Base-by-base conservation (phyloP, 345 rosid genomes). In the Kandelia obovata region DNA sequence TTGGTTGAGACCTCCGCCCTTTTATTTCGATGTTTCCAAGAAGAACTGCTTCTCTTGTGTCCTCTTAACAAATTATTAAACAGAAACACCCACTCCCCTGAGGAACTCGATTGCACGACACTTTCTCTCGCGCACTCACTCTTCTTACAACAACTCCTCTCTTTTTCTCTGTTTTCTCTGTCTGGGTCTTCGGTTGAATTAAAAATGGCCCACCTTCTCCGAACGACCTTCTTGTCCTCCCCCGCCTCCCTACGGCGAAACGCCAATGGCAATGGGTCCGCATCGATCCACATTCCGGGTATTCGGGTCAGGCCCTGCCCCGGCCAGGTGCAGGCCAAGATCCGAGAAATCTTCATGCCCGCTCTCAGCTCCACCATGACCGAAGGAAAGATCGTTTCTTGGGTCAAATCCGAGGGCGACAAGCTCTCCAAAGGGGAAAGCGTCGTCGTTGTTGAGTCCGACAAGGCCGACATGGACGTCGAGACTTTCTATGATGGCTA, bases 341-440 rank as follows among this genome's bases (percentile, higher is more conserved):
- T 91, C 86, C 89, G 92, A 17, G 97, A 95, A 80, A 95, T 95
- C 61, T 87, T 92, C 92, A 95, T 95, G 97, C 99, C 99, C 9
- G 97, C 99, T n/a, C 83, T 95, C 49, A 95, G 97, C 66, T 95
- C 99, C 43, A 95, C 97, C 7, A 92, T 92, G 98, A 92, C 96
- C 0, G 96, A 92, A 46, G 99, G 99, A 1, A 95, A 88, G 82
- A 90, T 95, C 79, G 97, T 95, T 4, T 88, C 99, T 1, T 95
- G 99, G 99, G 71, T 87, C 46, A 93, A 84, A 72, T 86, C 96
- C 35, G 97, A 93, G 74, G 97, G 98, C 51, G 98, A 94, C 65
- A 87, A 86, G 83, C 90, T 95, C 23, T 73, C 81, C 47, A 92
- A 90, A 68, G 98, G 98, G 25, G 96, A 95, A 81, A 90, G 97